Conservation (phyloP, 73 alveolate species). For the Urostyla sp. region DNA sequence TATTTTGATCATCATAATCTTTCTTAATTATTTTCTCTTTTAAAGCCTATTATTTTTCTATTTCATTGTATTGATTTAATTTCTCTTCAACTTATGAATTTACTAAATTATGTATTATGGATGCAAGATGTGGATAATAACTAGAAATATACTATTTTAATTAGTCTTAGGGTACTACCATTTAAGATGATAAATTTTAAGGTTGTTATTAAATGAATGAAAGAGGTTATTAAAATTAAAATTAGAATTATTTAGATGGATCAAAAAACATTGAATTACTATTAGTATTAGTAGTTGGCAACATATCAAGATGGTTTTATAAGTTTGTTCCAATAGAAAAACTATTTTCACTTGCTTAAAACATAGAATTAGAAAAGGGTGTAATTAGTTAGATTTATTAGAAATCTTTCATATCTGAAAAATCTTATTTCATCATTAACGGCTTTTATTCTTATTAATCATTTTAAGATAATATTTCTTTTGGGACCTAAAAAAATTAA, state of each 20-base stretch:
- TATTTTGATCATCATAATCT: not conserved
- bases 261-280: not conserved
- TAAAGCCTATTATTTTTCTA: constrained; percentile 4
- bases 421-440: too few relatives aligned
- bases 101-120: constrained; percentile 9
- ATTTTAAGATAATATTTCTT: not conserved
- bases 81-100: constrained; percentile 1
- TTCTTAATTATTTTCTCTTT: not conserved
- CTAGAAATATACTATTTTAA: not conserved
- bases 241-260: not conserved
- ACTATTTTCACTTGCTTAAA: too few relatives aligned
- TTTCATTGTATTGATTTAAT: not conserved
- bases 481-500: not conserved
- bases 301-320: not conserved
- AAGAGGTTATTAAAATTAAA: not conserved
- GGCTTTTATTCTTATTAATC: too few relatives aligned
- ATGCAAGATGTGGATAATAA: not conserved
- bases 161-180: not conserved
- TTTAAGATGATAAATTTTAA: not conserved
- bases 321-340: too few relatives aligned
- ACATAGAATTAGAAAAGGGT: too few relatives aligned
- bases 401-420: too few relatives aligned
- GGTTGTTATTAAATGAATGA: not conserved
- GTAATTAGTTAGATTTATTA: too few relatives aligned
- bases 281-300: not conserved